A percentile compares a stretch with the other conserved stretches of the same genome.
Evolutionary conservation across 1,284 basidiomycete species (phyloP).

Genomic region (Serendipita sp.): DNA sequence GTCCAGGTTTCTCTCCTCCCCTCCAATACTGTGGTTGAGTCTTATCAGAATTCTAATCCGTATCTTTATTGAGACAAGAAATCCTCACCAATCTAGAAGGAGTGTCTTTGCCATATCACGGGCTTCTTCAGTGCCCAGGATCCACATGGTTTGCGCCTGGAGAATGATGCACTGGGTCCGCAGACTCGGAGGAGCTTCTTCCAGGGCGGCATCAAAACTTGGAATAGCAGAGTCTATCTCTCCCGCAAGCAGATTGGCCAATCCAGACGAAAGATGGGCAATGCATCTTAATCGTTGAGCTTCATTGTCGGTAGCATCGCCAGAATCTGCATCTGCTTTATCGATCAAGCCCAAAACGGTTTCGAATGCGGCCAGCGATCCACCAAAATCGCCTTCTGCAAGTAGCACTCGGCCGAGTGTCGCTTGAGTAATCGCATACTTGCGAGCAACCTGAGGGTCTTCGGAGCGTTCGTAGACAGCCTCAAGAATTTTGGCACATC

Average conservation of each 20-base stretch:
- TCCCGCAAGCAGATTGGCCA: constrained; percentile 54
- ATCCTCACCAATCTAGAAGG: constrained; percentile 66
- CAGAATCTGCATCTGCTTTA: constrained; percentile 24
- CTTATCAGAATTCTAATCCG: constrained; percentile 7
- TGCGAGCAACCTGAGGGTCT: constrained; percentile 56
- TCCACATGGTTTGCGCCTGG: constrained; percentile 72
- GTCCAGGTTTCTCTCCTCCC: constrained; percentile 56
- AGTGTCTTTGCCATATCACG: constrained; percentile 66
- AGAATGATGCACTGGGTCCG: constrained; percentile 62
- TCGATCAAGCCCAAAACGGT: constrained; percentile 60
- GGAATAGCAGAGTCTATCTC: constrained; percentile 50
- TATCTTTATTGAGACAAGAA: constrained; percentile 6
- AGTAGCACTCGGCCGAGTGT: constrained; percentile 74
- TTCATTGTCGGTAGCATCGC: constrained; percentile 13
- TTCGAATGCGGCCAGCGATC: constrained; percentile 58
- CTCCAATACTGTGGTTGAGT: constrained; percentile 35
- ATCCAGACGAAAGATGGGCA: constrained; percentile 53
- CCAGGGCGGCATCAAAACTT: constrained; percentile 52
- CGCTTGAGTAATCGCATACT: constrained; percentile 69
- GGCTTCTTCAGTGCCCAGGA: constrained; percentile 57
- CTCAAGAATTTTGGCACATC: constrained; percentile 66
- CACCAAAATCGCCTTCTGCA: constrained; percentile 39
- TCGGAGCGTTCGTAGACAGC: constrained; percentile 80
- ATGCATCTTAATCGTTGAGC: constrained; percentile 40
- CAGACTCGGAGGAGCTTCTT: constrained; percentile 35